Base-by-base conservation (phyloP, 1,284 basidiomycete species). In the Irpex sp. region DNA sequence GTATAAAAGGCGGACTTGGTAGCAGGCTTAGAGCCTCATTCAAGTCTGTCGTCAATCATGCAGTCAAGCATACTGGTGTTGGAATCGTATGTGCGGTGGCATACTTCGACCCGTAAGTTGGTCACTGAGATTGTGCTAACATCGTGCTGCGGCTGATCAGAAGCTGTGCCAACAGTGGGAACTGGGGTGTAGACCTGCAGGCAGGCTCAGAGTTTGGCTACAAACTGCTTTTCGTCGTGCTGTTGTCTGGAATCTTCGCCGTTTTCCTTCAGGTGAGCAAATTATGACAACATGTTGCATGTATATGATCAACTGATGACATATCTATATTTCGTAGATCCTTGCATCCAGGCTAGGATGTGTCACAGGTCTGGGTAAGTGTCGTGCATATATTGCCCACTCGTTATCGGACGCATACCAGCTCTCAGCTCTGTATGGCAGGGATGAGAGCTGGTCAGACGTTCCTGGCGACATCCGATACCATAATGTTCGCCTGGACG, bases 171-270 rank as follows among this genome's bases (percentile, higher is more conserved):
- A 61, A 51, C 65, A 88, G 87, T 11, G 88, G 88, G 38, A 91
- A 91, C 70, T 92, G 90, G 89, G 85, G 85, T 7, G 89, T 91
- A 13, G 89, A 91, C 73, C 76, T 92, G 17, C 84, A 88, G 72
- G 89, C 89, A 5, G 92, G 91, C 8, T 87, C 89, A 7, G 73
- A 85, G 66, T 93, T 84, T 72, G 94, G 94, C 0, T 97, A 96
- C 79, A 86, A 88, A 68, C 83, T 97, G 37, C 83, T 97, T 47
- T 96, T 96, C 72, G 83, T 97, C 58, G 88, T 97, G 9, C 82
- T 97, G 2, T 72, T 97, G 15, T 85, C 95, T 0, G 93, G 93
- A 17, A 70, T 96, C n/a, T 88, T 94, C 62, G 95, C 93, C 8
- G 85, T 91, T 1, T 83, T 91, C 62, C 80, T 94, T 21, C 92